Conservation (phyloP, 73 alveolate species). For the Effrenium voratum region DNA sequence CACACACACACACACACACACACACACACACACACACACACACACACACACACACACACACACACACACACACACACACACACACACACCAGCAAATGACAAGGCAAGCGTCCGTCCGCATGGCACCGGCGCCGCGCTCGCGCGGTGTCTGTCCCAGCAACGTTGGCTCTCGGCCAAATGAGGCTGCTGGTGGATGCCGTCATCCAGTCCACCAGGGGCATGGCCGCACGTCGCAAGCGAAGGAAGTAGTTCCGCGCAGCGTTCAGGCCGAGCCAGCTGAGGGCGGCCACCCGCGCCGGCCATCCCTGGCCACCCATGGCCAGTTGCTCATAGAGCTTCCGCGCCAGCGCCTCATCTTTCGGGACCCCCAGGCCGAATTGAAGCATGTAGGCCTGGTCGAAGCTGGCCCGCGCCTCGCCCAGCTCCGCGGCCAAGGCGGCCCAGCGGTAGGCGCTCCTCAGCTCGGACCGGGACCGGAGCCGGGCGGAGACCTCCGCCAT, state of each 20-base stretch:
- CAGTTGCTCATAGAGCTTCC: slow-evolving; percentile 47
- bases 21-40: no score
- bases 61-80: no score
- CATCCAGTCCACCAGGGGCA: neutral
- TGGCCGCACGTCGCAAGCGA: neutral
- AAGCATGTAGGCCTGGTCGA: slow-evolving; percentile 73
- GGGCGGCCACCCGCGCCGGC: slow-evolving; percentile 45
- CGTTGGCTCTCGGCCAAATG: no score
- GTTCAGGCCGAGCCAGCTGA: slow-evolving; percentile 58
- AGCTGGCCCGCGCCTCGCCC: slow-evolving; percentile 45
- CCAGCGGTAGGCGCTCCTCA: slow-evolving; percentile 49
- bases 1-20: no score
- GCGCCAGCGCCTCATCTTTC: slow-evolving; percentile 4
- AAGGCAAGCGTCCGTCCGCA: no score
- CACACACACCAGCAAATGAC: no score
- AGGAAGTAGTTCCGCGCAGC: slow-evolving; percentile 49
- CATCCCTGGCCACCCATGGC: slow-evolving; percentile 26
- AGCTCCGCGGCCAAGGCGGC: slow-evolving; percentile 66
- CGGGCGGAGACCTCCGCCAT: slow-evolving; percentile 69
- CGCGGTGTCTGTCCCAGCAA: no score
- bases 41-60: no score
- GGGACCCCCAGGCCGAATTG: slow-evolving; percentile 50
- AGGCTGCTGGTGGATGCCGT: neutral
- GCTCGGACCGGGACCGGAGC: slow-evolving; percentile 16
- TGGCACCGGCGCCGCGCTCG: no score